Evolutionary conservation across 345 rosid genomes (phyloP), one percentile per base, ranked within the genome.

Genomic region (Moricandia moricandioides): DNA sequence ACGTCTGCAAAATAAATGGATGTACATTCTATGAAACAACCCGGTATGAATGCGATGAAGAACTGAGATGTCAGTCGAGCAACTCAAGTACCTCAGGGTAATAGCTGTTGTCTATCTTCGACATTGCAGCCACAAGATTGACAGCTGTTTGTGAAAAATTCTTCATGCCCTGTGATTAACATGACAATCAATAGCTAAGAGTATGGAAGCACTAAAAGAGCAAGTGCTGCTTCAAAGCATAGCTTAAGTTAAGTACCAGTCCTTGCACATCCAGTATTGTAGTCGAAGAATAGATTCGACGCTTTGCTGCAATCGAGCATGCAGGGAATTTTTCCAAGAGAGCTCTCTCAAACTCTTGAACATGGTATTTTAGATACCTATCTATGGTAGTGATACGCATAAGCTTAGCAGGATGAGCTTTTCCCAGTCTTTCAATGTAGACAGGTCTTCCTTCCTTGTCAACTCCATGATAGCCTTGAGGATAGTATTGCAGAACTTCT

Each of bases 391-490:
- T 92, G 76, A 95, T 89, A 49, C 79, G 89, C 97, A 95, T 88
- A 70, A 95, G 86, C 84, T 80, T 89, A 77, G 83, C 57, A 5
- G 97, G 99, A 80, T 89, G 93, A 65, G 97, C 91, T 86, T 90
- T 87, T 59, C 99, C 99, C 71, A 95, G 97, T 80, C 85, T 84
- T 83, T 95, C 99, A 56, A 95, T 92, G 79, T 95, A 95, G 64
- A 95, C 83, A 21, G 99, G 99, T 51, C 97, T 86, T 61, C 99
- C 99, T 79, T 92, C 97, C 83, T 84, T 95, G 74, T 95, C 99
- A 73, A 90, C 96, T 70, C 99, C 97, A 78, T 95, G 99, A 82
- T 95, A 95, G 27, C 97, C 97, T 69, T 92, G 97, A 54, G 99
- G 97, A 78, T 95, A 95, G 81, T 88, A 83, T 75, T 86, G 96